These are phyloP conservation scores for Priceomyces medius DNA, from an alignment of 805 yeast species.

Conservation along the genomic window DNA sequence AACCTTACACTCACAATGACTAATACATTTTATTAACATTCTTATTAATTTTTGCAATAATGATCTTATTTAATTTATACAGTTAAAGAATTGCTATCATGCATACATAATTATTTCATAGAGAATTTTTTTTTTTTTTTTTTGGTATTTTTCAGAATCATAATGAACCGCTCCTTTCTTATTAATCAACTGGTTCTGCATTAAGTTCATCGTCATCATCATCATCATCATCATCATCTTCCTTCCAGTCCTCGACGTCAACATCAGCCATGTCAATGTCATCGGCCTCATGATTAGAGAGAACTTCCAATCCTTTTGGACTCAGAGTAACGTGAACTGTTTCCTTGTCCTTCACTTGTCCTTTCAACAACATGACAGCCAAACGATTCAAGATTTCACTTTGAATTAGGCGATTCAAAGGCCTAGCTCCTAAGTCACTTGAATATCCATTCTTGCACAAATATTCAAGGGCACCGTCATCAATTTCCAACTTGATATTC, in stretches of 20 bases:
- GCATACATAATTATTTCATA: too few relatives aligned
- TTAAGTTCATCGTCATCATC: conserved; percentile 46
- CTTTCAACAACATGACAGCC: conserved; percentile 85
- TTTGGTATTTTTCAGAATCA: too few relatives aligned
- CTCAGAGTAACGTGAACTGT: conserved; percentile 62
- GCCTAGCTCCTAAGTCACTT: conserved; percentile 93
- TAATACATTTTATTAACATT: too few relatives aligned
- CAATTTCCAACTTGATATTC: conserved; percentile 67
- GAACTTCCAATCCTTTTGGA: conserved; percentile 68
- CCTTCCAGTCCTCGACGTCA: conserved; percentile 60
- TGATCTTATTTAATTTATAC: too few relatives aligned
- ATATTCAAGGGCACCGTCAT: conserved; percentile 75
- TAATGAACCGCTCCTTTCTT: too few relatives aligned
- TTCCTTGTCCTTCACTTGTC: conserved; percentile 87
- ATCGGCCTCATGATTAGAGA: conserved; percentile 78
- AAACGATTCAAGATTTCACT: conserved; percentile 80
- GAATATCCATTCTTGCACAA: conserved; percentile 86
- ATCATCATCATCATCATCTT: conserved; percentile 58
- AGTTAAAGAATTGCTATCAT: too few relatives aligned
- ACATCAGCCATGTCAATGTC: conserved; percentile 52
- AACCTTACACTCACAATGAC: too few relatives aligned
- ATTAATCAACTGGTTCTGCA: conserved; percentile 6
- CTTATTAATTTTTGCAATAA: too few relatives aligned
- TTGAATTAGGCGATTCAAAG: conserved; percentile 89
- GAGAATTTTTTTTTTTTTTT: too few relatives aligned